Evolutionary conservation across 345 rosid genomes (phyloP).

Genomic region (Xanthoceras sorbifolium): DNA sequence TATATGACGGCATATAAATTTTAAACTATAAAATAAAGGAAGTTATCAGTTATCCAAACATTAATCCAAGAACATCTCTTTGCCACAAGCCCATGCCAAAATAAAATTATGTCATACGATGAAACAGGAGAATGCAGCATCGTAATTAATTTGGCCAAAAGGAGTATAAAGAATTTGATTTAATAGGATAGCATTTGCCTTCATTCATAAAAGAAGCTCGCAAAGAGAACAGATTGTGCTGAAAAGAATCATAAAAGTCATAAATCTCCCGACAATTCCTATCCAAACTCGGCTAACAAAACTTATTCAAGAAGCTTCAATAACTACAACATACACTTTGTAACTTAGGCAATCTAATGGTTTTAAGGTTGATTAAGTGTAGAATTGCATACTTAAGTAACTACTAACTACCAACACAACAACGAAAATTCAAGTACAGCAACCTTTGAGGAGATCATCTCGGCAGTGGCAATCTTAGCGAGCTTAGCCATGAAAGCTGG

Average conservation of each 20-base stretch:
- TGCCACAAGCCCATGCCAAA: background rate
- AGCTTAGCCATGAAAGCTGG: constrained; percentile 76
- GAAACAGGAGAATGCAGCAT: background rate
- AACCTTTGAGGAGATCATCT: constrained; percentile 94
- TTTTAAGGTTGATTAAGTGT: background rate
- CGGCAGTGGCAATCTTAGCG: constrained; percentile 88
- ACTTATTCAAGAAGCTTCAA: background rate
- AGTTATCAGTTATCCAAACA: background rate
- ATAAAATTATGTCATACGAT: background rate
- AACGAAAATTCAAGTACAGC: background rate
- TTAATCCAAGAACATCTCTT: background rate
- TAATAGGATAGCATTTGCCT: background rate
- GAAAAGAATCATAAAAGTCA: background rate
- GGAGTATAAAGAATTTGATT: background rate
- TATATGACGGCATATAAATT: background rate
- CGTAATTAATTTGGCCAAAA: background rate
- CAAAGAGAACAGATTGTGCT: background rate
- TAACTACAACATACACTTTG: background rate
- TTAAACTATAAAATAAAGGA: background rate
- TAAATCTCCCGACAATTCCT: background rate
- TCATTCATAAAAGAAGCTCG: background rate
- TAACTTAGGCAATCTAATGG: background rate
- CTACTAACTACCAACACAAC: background rate
- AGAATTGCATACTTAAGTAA: background rate
- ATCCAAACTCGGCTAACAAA: background rate